Base-by-base conservation (phyloP, 2,329 filamentous ascomycete species). In the Cytospora paraplurivora region DNA sequence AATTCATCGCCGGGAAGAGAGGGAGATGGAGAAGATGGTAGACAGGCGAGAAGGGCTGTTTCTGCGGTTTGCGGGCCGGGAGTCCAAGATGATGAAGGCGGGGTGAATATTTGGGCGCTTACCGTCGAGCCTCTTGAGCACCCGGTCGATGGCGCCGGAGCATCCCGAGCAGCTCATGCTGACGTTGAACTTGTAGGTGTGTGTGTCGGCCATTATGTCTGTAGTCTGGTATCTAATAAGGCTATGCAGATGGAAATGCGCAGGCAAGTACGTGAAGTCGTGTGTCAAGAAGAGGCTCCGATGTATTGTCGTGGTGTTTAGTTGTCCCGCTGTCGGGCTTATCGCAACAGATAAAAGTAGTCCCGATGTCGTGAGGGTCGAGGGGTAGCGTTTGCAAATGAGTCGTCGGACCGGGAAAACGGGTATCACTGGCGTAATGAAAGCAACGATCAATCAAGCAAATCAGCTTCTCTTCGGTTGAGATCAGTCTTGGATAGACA, bases 171-270 rank as follows among this genome's bases (percentile, higher is more conserved):
- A 99, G 83, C 83, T 90, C 95, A 99, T 99, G 78, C 82, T 84
- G 77, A 98, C 87, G 78, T 93, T 88, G 84, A 98, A 98, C 78
- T 95, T 92, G 89, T 98, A 98, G 70, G 87, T 91, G 82, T 97
- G 92, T 71, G 61, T 61, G 82, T 91, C 91, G 65, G 88, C 80
- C 90, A 93, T 93, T 72, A 17, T 35, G 49, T 63, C 37, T 47
- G 44, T n/a, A 35, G 15, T 57, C 13, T 21, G 15, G 5, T 37
- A 21, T n/a, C 27, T 7, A 35, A 19, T n/a, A 34, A 4, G 11
- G 52, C 8, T 53, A 21, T 12, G 12, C 21, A 21, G 15, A 4
- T 21, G 10, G 35, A n/a, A 32, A 27, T 4, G 44, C 27, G 15
- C 27, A 53, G 5, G 10, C 2, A 53, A 15, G 33, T 27, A 27